Conservation (phyloP, 257 asterid species). For the Solanum verrucosum region DNA sequence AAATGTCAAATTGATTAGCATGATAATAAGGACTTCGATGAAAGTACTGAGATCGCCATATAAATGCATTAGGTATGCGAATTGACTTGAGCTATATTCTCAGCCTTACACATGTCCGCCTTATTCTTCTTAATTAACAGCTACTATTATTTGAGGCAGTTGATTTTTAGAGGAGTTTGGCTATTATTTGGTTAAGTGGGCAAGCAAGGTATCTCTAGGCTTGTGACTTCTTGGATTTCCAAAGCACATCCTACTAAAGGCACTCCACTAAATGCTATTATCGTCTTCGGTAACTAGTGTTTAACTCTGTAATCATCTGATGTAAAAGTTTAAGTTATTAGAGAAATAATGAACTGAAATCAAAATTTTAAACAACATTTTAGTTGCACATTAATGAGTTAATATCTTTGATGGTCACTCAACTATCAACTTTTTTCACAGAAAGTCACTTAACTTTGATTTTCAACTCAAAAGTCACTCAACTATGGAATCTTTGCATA, state of each 20-base stretch:
- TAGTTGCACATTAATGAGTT: not conserved
- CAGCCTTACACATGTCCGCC: not conserved
- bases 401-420: too few relatives aligned
- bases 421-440: too few relatives aligned
- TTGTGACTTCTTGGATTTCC: not conserved
- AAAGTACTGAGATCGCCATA: not conserved
- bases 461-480: too few relatives aligned
- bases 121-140: not conserved
- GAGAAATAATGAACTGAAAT: not conserved
- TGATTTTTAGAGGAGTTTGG: not conserved
- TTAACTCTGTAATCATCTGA: not conserved
- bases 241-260: conserved; percentile 20
- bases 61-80: not conserved
- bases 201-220: not conserved
- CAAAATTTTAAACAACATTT: not conserved
- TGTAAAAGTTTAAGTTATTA: not conserved
- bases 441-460: too few relatives aligned
- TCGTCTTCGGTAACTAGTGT: not conserved
- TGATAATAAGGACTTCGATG: not conserved
- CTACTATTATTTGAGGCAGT: not conserved
- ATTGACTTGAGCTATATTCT: not conserved
- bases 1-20: not conserved
- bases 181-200: too few relatives aligned
- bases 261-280: not conserved
- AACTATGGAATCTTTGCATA: too few relatives aligned